phyloP scores from a whole-genome alignment of 257 asterid species.

The Verbena officinalis region DNA sequence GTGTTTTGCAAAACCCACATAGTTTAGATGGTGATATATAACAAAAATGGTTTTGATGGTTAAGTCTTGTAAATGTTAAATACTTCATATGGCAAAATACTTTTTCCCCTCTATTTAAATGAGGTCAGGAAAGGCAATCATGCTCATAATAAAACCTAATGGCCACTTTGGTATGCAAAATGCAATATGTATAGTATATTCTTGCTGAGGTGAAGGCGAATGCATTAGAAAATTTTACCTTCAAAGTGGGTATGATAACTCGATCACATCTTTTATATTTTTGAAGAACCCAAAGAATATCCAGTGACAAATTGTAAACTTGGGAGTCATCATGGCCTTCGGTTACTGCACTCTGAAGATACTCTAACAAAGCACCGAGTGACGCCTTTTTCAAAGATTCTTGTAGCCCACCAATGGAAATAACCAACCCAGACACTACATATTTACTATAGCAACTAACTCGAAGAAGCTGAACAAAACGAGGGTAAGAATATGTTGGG shows the following conservation, averaged over 20 bases:
- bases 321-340: constrained; percentile 47
- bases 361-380: constrained; percentile 72
- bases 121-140: no score
- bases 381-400: constrained; percentile 85
- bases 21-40: no score
- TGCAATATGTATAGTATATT: background rate
- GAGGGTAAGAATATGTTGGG: constrained; percentile 73
- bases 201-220: constrained; percentile 14
- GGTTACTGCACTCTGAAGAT: constrained; percentile 52
- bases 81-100: no score
- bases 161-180: no score
- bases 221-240: constrained; percentile 55
- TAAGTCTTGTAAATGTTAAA: no score
- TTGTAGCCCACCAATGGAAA: constrained; percentile 92
- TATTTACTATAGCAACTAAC: constrained; percentile 72
- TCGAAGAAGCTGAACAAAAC: constrained; percentile 76
- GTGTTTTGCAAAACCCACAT: no score
- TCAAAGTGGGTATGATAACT: constrained; percentile 77
- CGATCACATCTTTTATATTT: constrained; percentile 74
- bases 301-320: constrained; percentile 56
- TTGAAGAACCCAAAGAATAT: constrained; percentile 85
- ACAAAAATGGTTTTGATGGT: no score
- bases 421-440: constrained; percentile 77
- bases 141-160: no score
- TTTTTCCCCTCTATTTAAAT: no score